Base-by-base conservation (phyloP, 2,329 filamentous ascomycete genomes). In the Raffaelea ambrosiae region DNA sequence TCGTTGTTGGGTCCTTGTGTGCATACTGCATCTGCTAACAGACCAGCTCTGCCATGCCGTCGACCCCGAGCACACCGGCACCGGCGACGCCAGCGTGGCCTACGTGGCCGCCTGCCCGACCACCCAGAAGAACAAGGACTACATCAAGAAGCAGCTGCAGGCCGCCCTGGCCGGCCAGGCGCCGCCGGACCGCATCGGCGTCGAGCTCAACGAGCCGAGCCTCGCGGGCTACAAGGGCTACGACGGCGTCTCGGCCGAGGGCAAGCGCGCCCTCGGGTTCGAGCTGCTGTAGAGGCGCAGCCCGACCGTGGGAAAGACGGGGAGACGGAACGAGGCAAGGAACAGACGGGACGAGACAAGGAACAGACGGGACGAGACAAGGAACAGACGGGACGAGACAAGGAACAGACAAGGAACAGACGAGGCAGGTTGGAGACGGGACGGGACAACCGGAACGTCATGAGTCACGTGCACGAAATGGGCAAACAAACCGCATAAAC, bases 1-100 rank as follows among this genome's bases (percentile, higher is more conserved):
- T 19, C 21, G 8, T 39, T 19, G 7, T 19, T 39, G 19, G 22
- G 8, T 41, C 20, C 5, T 41, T 23, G 11, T n/a, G 5, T 33
- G 8, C 8, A 33, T 9, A 33, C n/a, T n/a, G n/a, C n/a, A n/a
- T n/a, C 36, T n/a, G 5, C 35, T 39, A n/a, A 38, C 38, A 3
- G 8, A 31, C 13, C 7, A 47, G 40, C 22, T 39, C 10, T 47
- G 46, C 31, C 46, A 47, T 21, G 46, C 46, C n/a, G 46, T 47
- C 11, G 46, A 47, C 20, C n/a, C 31, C 9, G 33, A 35, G 8
- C 46, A 47, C 40, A 47, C 23, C 10, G 46, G 46, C n/a, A 16
- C 13, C 40, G 18, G n/a, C 11, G 14, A 16, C 14, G 31, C 46
- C 21, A 14, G 20, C n/a, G 46, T 47, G 14, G 40, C 33, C 22